Conservation (phyloP, 345 rosid genomes). For the Eucalyptus melliodora region DNA sequence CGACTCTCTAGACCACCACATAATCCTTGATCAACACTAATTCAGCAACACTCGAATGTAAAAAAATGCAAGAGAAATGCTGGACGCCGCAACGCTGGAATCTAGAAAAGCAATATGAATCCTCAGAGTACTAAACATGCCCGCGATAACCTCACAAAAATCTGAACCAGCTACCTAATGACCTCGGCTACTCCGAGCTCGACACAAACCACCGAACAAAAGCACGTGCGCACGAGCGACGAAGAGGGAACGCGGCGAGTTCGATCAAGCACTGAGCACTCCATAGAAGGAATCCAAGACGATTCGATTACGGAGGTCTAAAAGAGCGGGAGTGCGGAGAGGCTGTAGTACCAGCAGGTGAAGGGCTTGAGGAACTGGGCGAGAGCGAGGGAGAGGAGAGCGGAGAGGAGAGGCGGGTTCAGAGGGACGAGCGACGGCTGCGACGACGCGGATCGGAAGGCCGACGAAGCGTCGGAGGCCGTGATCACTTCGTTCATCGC, state of each 20-base stretch:
- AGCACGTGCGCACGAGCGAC: not conserved
- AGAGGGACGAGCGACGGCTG: conserved; percentile 13
- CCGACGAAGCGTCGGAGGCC: conserved; percentile 26
- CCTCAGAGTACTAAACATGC: not conserved
- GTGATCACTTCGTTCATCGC: conserved; percentile 36
- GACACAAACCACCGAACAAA: not conserved
- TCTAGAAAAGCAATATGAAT: not conserved
- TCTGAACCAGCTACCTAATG: not conserved
- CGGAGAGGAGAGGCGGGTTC: conserved; percentile 32
- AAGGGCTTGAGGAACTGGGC: conserved; percentile 49
- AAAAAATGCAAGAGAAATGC: not conserved
- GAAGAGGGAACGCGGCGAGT: not conserved
- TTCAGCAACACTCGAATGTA: not conserved
- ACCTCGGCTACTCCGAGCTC: not conserved
- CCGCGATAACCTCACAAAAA: not conserved
- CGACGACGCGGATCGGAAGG: conserved; percentile 13
- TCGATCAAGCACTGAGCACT: not conserved
- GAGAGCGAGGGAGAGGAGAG: conserved; percentile 29
- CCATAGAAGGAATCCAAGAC: not conserved
- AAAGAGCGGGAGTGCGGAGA: not conserved
- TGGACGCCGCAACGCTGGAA: not conserved
- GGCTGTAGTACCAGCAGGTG: conserved; percentile 29
- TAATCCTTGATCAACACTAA: not conserved
- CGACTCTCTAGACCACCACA: not conserved
- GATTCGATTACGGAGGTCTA: not conserved